These are phyloP conservation scores for Xylaria longipes DNA, from an alignment of 495 filamentous ascomycete genomes.

Conservation along the genomic window DNA sequence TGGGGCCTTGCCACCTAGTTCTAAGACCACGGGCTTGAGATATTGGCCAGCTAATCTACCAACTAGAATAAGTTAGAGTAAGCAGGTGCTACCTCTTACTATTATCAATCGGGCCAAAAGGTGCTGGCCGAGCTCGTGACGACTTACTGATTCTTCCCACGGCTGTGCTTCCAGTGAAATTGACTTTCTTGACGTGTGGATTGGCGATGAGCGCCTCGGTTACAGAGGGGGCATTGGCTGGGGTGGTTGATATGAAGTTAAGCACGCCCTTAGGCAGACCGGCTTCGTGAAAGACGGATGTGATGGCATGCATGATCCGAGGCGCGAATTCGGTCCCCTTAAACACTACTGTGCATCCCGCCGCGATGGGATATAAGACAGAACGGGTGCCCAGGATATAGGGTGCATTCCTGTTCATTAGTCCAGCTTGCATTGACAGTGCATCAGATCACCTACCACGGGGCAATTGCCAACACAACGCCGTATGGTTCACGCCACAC, in stretches of 20 bases:
- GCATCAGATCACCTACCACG: slow-evolving; percentile 64
- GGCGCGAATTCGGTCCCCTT: slow-evolving; percentile 83
- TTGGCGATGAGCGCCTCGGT: slow-evolving; percentile 63
- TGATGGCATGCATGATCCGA: slow-evolving; percentile 74
- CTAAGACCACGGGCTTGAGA: slow-evolving; percentile 73
- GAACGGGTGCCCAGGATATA: slow-evolving; percentile 73
- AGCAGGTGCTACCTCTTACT: background rate
- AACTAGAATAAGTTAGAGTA: slow-evolving; percentile 35
- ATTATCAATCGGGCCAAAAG: background rate
- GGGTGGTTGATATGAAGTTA: slow-evolving; percentile 62
- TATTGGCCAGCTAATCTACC: slow-evolving; percentile 62
- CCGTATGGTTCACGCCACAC: slow-evolving; percentile 83
- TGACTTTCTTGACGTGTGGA: slow-evolving; percentile 65
- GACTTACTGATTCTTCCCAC: slow-evolving; percentile 59
- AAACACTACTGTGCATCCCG: slow-evolving; percentile 77
- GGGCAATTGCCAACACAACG: slow-evolving; percentile 80
- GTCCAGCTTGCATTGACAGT: slow-evolving; percentile 29
- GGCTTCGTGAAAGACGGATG: slow-evolving; percentile 72
- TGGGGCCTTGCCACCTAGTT: slow-evolving; percentile 71
- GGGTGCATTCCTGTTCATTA: slow-evolving; percentile 70
- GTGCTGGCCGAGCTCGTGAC: no score
- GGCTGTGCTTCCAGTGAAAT: slow-evolving; percentile 69
- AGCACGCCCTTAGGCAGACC: slow-evolving; percentile 69
- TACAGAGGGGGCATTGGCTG: slow-evolving; percentile 59
- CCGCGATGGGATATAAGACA: slow-evolving; percentile 76